Evolutionary conservation across 1,284 basidiomycete species (phyloP).

Genomic region (Tylopilus orsonianus): DNA sequence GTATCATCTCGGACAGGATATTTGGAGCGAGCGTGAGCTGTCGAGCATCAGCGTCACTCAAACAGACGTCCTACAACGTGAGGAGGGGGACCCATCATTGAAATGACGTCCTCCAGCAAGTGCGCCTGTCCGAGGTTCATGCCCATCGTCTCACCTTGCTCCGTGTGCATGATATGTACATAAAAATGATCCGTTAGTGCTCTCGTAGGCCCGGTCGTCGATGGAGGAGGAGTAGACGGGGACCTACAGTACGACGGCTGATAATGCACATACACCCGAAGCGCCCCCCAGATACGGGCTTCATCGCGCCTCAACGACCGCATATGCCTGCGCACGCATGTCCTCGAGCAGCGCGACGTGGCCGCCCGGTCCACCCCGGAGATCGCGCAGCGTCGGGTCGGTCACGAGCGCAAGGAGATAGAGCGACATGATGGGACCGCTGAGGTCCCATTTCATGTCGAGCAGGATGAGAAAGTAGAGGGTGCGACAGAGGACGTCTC

Average conservation of each 20-base stretch:
- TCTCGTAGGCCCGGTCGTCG: not conserved
- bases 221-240: not conserved
- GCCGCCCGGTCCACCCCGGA: constrained; percentile 45
- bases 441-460: constrained; percentile 94
- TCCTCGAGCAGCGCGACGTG: constrained; percentile 72
- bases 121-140: constrained; percentile 91
- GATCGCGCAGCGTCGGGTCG: constrained; percentile 66
- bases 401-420: constrained; percentile 76
- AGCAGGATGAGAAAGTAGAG: constrained; percentile 74
- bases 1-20: constrained; percentile 68
- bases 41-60: not conserved
- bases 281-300: constrained; percentile 53
- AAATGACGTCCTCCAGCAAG: constrained; percentile 89
- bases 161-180: constrained; percentile 88
- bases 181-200: constrained; percentile 76
- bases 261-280: constrained; percentile 91
- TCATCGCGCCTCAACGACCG: constrained; percentile 61
- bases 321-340: constrained; percentile 59
- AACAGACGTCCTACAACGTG: too few relatives aligned
- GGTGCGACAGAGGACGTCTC: constrained; percentile 58
- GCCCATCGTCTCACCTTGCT: constrained; percentile 58
- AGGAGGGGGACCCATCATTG: constrained; percentile 50
- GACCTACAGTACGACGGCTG: constrained; percentile 93
- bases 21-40: constrained; percentile 36
- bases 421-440: constrained; percentile 54